These are phyloP conservation scores for Salix caprea DNA, from an alignment of 345 rosid species.

Conservation along the genomic window DNA sequence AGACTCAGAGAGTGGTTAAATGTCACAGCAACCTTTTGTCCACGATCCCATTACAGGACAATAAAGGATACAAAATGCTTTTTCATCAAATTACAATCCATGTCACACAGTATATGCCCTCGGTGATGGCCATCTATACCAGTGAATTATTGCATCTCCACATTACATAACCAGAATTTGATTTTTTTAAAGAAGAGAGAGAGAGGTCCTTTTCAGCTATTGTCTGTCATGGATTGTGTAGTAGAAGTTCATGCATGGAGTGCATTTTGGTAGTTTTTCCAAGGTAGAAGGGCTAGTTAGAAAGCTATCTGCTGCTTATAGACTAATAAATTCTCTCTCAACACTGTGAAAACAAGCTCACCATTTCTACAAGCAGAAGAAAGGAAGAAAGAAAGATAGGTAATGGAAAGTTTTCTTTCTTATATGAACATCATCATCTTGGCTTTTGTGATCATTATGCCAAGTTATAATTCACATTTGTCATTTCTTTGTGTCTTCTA, in stretches of 20 bases:
- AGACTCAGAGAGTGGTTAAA: conserved; percentile 24
- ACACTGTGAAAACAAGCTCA: background rate
- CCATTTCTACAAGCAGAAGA: conserved; percentile 10
- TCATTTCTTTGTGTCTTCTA: conserved; percentile 14
- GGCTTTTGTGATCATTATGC: conserved; percentile 5
- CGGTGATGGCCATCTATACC: background rate
- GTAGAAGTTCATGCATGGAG: background rate
- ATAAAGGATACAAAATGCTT: background rate
- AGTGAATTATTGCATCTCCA: background rate
- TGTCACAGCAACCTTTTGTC: conserved; percentile 25
- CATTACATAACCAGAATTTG: background rate
- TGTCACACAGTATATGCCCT: conserved; percentile 1
- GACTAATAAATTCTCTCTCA: background rate
- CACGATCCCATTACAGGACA: conserved; percentile 7
- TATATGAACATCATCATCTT: background rate
- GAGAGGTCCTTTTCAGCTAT: background rate
- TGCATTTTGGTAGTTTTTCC: conserved; percentile 8
- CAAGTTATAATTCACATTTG: background rate
- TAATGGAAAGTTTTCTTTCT: background rate
- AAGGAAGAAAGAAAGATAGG: background rate
- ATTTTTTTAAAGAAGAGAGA: background rate
- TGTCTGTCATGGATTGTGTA: background rate
- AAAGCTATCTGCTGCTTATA: background rate
- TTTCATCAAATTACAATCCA: background rate
- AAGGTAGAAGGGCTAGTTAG: background rate